phyloP scores from a whole-genome alignment of 2,329 filamentous ascomycete species.

The Geoglossum cookeanum region DNA sequence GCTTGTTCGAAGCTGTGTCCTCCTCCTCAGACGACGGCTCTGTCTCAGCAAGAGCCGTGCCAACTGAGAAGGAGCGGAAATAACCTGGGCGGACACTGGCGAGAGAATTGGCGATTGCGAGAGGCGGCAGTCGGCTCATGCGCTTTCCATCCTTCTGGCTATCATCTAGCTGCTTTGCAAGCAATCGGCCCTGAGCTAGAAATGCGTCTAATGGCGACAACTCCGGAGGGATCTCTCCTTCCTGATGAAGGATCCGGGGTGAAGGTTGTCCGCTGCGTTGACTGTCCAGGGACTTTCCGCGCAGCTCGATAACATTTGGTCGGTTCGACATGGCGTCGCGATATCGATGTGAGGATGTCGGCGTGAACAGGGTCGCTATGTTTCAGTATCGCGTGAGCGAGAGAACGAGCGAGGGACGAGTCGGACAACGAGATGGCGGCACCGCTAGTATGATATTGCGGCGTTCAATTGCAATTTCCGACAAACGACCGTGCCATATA shows the following conservation, averaged over 20 bases:
- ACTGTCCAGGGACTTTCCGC: background rate
- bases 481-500: too few species aligned
- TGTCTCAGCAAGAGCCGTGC: constrained; percentile 27
- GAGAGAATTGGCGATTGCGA: constrained; percentile 67
- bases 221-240: constrained; percentile 69
- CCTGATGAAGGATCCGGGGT: constrained; percentile 52
- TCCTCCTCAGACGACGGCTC: constrained; percentile 21
- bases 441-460: too few species aligned
- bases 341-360: background rate
- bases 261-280: constrained; percentile 22
- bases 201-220: constrained; percentile 92
- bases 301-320: background rate
- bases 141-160: constrained; percentile 50
- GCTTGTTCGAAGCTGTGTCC: constrained; percentile 12
- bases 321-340: background rate
- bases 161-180: constrained; percentile 75
- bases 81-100: constrained; percentile 54
- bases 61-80: constrained; percentile 49
- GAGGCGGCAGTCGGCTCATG: constrained; percentile 68
- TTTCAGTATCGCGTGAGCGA: background rate
- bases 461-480: too few species aligned
- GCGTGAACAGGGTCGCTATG: background rate
- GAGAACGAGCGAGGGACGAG: background rate
- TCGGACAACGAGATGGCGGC: too few species aligned
- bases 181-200: constrained; percentile 70